A percentile compares a stretch with the other conserved stretches of the same genome.
These are phyloP conservation scores for Hebeloma cylindrosporum DNA, from an alignment of 768 basidiomycete genomes.

Conservation along the genomic window DNA sequence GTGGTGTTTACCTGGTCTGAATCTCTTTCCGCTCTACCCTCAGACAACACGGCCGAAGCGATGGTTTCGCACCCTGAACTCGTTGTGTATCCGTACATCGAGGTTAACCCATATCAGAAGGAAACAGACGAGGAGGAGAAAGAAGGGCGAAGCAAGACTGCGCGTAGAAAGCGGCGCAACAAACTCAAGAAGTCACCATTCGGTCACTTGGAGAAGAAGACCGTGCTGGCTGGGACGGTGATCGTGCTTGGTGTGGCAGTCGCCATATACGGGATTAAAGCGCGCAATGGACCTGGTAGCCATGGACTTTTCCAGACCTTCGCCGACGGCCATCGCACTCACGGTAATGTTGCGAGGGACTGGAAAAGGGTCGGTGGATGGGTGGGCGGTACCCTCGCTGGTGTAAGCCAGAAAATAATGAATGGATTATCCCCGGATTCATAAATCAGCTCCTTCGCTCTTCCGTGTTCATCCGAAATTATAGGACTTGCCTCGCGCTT, in stretches of 20 bases:
- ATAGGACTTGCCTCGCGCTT: too few species aligned
- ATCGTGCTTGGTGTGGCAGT: constrained; percentile 71
- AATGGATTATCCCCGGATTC: constrained; percentile 10
- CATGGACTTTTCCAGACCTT: constrained; percentile 20
- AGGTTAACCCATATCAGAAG: constrained; percentile 30
- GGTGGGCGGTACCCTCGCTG: constrained; percentile 23
- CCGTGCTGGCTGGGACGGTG: constrained; percentile 64
- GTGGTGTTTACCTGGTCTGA: constrained; percentile 76
- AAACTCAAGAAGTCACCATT: constrained; percentile 25
- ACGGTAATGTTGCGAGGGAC: constrained; percentile 17
- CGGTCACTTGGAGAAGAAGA: constrained; percentile 35
- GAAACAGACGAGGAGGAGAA: constrained; percentile 20
- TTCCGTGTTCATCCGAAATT: too few species aligned
- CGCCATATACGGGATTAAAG: constrained; percentile 51
- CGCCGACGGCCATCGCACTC: constrained; percentile 23
- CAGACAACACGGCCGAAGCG: constrained; percentile 57
- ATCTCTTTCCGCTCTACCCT: constrained; percentile 38
- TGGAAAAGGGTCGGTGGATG: constrained; percentile 23
- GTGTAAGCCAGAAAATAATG: constrained; percentile 21
- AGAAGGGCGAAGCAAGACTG: constrained; percentile 12
- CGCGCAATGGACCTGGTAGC: constrained; percentile 22
- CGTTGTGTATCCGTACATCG: constrained; percentile 53
- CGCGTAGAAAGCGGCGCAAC: constrained; percentile 19
- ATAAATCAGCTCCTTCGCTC: too few species aligned
- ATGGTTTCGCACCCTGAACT: constrained; percentile 57